Evolutionary conservation across 768 basidiomycete genomes (phyloP), one percentile per base, ranked within the genome.

Genomic region (Phanerodontia chrysosporium): DNA sequence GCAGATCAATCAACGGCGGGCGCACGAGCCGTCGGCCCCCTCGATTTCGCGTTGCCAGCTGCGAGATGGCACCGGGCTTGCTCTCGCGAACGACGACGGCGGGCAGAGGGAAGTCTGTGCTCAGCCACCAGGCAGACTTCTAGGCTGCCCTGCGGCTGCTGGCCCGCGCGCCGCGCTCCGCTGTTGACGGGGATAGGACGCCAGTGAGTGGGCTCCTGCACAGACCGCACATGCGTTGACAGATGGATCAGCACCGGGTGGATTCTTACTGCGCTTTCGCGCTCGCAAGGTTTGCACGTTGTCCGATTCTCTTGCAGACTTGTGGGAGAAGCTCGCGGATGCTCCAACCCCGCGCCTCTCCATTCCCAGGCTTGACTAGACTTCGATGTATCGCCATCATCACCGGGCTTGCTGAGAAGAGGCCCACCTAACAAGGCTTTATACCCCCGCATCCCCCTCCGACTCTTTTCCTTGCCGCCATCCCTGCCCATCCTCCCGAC

Each of bases 271-370:
- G 49, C 57, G 49, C 48, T 16, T 24, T 24, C 24, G 30, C 51
- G 16, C n/a, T 35, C 14, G 27, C 56, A 57, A 57, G 56, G 56
- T 49, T 36, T n/a, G 56, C 56, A 57, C 56, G 56, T 36, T 49
- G 42, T 14, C 28, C 12, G n/a, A n/a, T 22, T 48, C 22, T 12
- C n/a, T 32, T 2, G 3, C 4, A n/a, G 27, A 10, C 55, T 28
- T n/a, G 21, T 56, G 32, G 32, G 30, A 56, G 30, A 35, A 57
- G 46, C 45, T 22, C n/a, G 22, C 46, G 30, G 46, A 57, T 35
- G 45, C 44, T 29, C 44, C 44, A 18, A 30, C 56, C 45, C 49
- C 52, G 32, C 14, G 35, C 12, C 30, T 22, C 52, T 24, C 24
- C 52, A 42, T 39, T 58, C 22, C 35, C 49, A n/a, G 42, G 56